Conservation (phyloP, 805 yeast species). For the Henningerozyma blattae region DNA sequence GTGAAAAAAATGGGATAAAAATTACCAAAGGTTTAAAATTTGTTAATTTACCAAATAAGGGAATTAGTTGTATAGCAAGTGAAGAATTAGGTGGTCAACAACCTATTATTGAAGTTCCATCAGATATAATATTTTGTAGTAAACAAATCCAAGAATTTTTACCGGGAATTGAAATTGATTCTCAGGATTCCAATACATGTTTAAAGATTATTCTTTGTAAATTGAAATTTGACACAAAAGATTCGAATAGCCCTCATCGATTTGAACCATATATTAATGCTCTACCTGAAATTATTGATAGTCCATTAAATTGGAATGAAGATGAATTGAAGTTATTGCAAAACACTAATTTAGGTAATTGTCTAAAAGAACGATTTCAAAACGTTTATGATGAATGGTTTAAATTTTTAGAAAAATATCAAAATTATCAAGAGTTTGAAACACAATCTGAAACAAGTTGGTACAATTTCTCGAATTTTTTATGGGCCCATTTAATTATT, state of each 20-base stretch:
- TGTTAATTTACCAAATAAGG: conserved; percentile 20
- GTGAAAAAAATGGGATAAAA: conserved; percentile 25
- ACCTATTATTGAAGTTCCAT: conserved; percentile 22
- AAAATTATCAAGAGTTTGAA: conserved; percentile 8
- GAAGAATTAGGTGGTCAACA: conserved; percentile 9
- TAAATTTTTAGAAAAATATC: conserved; percentile 9
- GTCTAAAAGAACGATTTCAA: conserved; percentile 36
- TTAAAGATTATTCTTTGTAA: conserved; percentile 31
- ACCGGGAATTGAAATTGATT: conserved; percentile 5
- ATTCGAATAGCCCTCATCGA: conserved; percentile 9
- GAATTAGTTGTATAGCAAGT: conserved; percentile 25
- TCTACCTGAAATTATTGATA: conserved; percentile 36
- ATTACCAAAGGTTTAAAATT: conserved; percentile 27
- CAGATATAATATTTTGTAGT: conserved; percentile 18
- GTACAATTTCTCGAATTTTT: conserved; percentile 54
- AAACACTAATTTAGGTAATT: conserved; percentile 54
- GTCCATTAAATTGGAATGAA: conserved; percentile 54
- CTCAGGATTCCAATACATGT: conserved; percentile 22
- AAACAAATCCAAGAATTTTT: conserved; percentile 15
- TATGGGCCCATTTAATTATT: conserved; percentile 65
- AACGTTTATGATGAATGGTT: conserved; percentile 56
- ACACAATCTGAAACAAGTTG: conserved; percentile 27
- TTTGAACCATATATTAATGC: conserved; percentile 36
- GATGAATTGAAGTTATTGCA: conserved; percentile 39
- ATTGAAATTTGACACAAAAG: conserved; percentile 25